Conservation (phyloP, 2,329 filamentous ascomycete genomes). For the Chrysoporthe austroafricana region DNA sequence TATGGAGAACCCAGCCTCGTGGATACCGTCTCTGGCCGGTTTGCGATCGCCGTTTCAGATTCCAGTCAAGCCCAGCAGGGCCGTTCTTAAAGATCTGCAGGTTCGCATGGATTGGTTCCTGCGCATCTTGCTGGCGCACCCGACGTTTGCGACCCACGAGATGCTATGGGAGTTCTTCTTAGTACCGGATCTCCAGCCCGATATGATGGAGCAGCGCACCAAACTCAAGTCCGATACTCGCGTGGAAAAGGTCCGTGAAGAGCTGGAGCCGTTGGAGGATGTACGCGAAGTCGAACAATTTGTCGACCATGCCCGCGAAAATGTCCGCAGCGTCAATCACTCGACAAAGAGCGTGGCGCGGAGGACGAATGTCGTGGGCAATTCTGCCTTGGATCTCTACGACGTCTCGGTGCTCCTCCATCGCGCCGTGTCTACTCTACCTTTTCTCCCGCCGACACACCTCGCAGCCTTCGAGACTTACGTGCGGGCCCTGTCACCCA, state of each 20-base stretch:
- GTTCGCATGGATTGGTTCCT: slow-evolving; percentile 85
- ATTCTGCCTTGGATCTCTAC: slow-evolving; percentile 68
- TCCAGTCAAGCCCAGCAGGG: slow-evolving; percentile 85
- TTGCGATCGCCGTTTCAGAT: slow-evolving; percentile 90
- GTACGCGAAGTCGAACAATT: slow-evolving; percentile 91
- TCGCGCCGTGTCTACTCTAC: slow-evolving; percentile 56
- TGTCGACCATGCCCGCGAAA: slow-evolving; percentile 86
- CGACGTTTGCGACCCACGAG: slow-evolving; percentile 94
- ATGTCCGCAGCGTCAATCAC: slow-evolving; percentile 81
- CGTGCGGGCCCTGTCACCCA: slow-evolving; percentile 65
- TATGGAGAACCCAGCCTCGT: slow-evolving; percentile 92
- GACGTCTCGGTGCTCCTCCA: slow-evolving; percentile 65
- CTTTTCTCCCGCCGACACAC: slow-evolving; percentile 71
- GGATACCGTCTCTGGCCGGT: slow-evolving; percentile 80
- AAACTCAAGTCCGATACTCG: slow-evolving; percentile 83
- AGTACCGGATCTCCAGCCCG: slow-evolving; percentile 87
- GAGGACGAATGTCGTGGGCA: slow-evolving; percentile 73
- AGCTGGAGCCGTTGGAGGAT: slow-evolving; percentile 82
- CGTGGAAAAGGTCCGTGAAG: slow-evolving; percentile 83
- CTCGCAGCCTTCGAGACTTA: slow-evolving; percentile 74
- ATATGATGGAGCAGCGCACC: slow-evolving; percentile 88
- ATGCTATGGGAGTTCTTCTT: slow-evolving; percentile 99
- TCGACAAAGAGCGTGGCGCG: slow-evolving; percentile 82
- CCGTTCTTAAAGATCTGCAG: slow-evolving; percentile 86
- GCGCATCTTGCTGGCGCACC: slow-evolving; percentile 82